Evolutionary conservation across 164 flowering plant genomes (phyloP).

Genomic region (Litsea cubeba): DNA sequence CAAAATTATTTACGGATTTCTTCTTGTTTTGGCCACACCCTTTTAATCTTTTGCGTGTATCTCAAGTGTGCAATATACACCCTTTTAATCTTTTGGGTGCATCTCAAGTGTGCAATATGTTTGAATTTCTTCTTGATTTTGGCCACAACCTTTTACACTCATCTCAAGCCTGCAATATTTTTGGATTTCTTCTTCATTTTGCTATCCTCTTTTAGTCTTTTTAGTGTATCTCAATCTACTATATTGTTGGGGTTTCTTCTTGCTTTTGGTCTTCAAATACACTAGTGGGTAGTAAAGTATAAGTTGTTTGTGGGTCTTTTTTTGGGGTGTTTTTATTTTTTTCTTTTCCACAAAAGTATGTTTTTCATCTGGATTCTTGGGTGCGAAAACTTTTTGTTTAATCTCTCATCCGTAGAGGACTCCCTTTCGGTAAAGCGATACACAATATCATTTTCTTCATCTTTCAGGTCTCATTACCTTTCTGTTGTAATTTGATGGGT

Average conservation of each 20-base stretch:
- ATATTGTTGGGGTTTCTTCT: neutral
- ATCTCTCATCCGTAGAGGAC: neutral
- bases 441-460: neutral
- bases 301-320: neutral
- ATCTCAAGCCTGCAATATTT: too few relatives aligned
- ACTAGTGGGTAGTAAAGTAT: neutral
- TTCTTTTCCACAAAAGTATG: neutral
- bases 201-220: too few relatives aligned
- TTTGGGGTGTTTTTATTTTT: neutral
- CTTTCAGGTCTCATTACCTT: neutral
- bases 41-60: too few relatives aligned
- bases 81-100: neutral
- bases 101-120: neutral
- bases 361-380: neutral
- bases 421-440: neutral
- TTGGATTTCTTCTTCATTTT: too few relatives aligned
- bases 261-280: neutral
- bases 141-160: too few relatives aligned
- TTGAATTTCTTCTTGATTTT: too few relatives aligned
- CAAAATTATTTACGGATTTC: neutral
- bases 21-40: too few relatives aligned
- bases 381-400: neutral
- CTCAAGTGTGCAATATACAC: neutral
- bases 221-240: neutral
- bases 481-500: neutral